phyloP scores from a whole-genome alignment of 495 filamentous ascomycete species.

The Umbilicaria muhlenbergii region DNA sequence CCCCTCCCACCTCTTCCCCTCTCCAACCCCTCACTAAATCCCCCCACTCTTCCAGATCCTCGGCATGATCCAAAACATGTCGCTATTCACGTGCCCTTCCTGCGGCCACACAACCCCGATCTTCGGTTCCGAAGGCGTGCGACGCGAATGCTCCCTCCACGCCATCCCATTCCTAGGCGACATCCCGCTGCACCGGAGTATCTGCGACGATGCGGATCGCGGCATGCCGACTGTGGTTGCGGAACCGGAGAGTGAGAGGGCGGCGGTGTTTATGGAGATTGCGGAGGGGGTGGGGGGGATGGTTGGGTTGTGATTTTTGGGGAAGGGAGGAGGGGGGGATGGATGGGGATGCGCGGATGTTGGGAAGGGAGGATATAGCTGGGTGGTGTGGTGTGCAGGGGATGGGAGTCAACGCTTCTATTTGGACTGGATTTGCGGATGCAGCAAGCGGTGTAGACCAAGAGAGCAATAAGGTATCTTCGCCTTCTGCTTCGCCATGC shows the following conservation, averaged over 20 bases:
- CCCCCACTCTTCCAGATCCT: conserved; percentile 28
- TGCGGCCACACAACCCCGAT: conserved; percentile 63
- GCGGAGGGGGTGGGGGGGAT: conserved; percentile 44
- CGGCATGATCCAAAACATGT: conserved; percentile 97
- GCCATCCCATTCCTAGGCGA: conserved; percentile 70
- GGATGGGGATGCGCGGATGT: too few relatives aligned
- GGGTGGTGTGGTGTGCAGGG: too few relatives aligned
- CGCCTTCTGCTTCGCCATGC: too few relatives aligned
- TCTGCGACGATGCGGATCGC: conserved; percentile 78
- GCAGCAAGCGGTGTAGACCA: too few relatives aligned
- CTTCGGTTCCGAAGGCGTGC: conserved; percentile 45
- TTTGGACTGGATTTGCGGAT: too few relatives aligned
- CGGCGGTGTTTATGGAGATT: conserved; percentile 54
- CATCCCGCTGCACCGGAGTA: conserved; percentile 72
- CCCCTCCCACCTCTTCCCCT: neutral
- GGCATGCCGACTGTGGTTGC: conserved; percentile 85
- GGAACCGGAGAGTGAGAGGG: conserved; percentile 57
- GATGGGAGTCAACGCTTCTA: too few relatives aligned
- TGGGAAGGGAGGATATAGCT: too few relatives aligned
- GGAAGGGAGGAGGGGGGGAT: conserved; percentile 6
- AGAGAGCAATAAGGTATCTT: too few relatives aligned
- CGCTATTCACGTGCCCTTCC: conserved; percentile 63
- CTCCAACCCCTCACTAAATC: neutral
- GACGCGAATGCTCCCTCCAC: conserved; percentile 37
- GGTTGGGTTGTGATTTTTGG: conserved; percentile 25